Base-by-base conservation (phyloP, 441 rosid genomes). In the Gossypium schwendimanii region DNA sequence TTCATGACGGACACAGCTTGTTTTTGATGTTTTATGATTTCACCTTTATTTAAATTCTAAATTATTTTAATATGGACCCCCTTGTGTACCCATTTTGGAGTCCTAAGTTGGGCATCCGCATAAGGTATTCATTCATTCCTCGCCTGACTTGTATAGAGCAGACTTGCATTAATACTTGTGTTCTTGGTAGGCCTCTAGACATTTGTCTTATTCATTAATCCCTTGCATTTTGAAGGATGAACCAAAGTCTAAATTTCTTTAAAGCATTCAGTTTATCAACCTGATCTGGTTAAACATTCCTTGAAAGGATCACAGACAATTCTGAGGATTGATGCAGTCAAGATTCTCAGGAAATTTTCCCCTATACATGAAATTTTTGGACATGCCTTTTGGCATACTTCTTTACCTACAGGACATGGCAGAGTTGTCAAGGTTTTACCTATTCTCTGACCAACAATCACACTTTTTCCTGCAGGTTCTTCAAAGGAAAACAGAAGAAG, bases 401-500 rank as follows among this genome's bases (percentile, higher is more conserved):
- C 54, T 39, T 41, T 39, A 8, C 3, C 64, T 55, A 39, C 52
- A 21, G 4, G 3, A 59, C 50, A 58, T 44, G 57, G 10, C 3
- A 14, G 15, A 39, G 55, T 23, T 59, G 21, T 71, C 63, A 21
- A 44, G 66, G 44, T 41, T 59, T 71, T 45, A 21, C 2, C 23
- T 14, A n/a, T 23, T 24, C 23, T 0, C 15, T 47, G 2, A 50
- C 36, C 70, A 45, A 72, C 44, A 14, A 57, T 75, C 63, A 33
- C 52, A n/a, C 68, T 72, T 71, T 74, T 24, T 18, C 69, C 69
- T 79, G 63, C 82, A 89, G 94, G 92, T 89, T 87, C 92, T 89
- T 74, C 94, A 89, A 73, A 86, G 94, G 69, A 89, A 89, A 84
- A 86, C 91, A 61, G 92, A 86, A 79, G 92, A 86, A 72, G 90